Base-by-base conservation (phyloP, 176 grass and related monocot genomes). In the Themeda triandra region DNA sequence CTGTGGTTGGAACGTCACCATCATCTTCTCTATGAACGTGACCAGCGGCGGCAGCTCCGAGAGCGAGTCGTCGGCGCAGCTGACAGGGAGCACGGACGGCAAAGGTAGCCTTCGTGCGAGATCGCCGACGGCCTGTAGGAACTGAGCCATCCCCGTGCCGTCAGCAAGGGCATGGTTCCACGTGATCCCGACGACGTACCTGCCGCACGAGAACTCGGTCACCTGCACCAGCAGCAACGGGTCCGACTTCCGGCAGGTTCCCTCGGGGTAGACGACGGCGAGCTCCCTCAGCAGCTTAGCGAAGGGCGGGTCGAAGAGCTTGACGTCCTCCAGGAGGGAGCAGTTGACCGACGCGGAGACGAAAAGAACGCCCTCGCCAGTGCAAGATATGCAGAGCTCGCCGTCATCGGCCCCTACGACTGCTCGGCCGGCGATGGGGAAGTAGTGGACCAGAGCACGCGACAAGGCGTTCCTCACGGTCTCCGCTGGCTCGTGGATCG, bases 191-290 rank as follows among this genome's bases (percentile, higher is more conserved):
- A 79, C 37, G 15, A 79, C 76, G 58, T 30, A 79, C 8, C 76
- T 59, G 76, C 76, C 76, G 59, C 76, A 42, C 37, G 76, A 10
- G 76, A 79, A 79, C 76, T 79, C 58, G 1, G 76, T 79, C 59
- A 79, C 76, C 59, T 79, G 76, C 23, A 65, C 15, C 1, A 79
- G 76, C 76, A 79, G 24, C 56, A 79, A 13, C 1, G 75, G 75
- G 75, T 77, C 75, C 32, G 23, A 62, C 77, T 11, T 4, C 0
- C 77, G 60, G 60, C 60, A 79, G 66, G 0, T 69, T 0, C 18
- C 60, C 17, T 79, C 60, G 0, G 24, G 58, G 4, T 60, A 35
- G 15, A 19, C 39, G 39, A 39, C 39, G 60, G 60, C 5, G 39
- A 79, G 39, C 33, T 41, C 67, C 67, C 36, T 8, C 10, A 41